Evolutionary conservation across 2,329 filamentous ascomycete species (phyloP), one percentile per base, ranked within the genome.

Genomic region (Bisporella sp.): DNA sequence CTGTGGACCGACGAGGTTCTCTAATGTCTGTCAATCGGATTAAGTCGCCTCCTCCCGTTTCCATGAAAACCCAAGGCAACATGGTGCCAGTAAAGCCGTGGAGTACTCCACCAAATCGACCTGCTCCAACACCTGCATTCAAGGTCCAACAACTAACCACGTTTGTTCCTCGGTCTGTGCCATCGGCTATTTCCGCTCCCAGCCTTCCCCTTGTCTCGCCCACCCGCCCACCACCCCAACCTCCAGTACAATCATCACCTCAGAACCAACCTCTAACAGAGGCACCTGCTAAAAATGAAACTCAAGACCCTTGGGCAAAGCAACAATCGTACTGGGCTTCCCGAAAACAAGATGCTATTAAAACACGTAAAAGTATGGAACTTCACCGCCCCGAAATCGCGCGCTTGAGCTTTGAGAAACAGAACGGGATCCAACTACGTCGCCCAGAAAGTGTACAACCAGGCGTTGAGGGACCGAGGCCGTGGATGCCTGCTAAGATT

Each of bases 11-110:
- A 29, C 21, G 5, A 7, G 42, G 9, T 31, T n/a, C 42, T 21
- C 31, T 28, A 31, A 32, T 45, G 2, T 31, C 2, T 37, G 35
- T 32, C 21, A 45, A 53, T n/a, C 33, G 35, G 35, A 32, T 37
- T 6, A 54, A 50, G 31, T 45, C 28, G 7, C 49, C 49, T 31
- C 56, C 56, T 4, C 57, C 57, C 5, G 48, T 57, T 31, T 52
- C 50, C 6, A 55, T 59, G 52, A 53, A 54, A 43, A 59, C 42
- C 7, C 49, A 54, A 33, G 28, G 46, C 12, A 52, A 45, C 31
- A 37, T 31, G 11, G 45, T 37, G 12, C 39, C 48, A 29, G 47
- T 50, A 31, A 12, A 37, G 8, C 47, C 31, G 28, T 31, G 33
- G 6, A 48, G 48, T 21, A 21, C 21, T 21, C 21, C 21, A 21